phyloP scores from a whole-genome alignment of 306 rosid species.

The Lagenaria siceraria region DNA sequence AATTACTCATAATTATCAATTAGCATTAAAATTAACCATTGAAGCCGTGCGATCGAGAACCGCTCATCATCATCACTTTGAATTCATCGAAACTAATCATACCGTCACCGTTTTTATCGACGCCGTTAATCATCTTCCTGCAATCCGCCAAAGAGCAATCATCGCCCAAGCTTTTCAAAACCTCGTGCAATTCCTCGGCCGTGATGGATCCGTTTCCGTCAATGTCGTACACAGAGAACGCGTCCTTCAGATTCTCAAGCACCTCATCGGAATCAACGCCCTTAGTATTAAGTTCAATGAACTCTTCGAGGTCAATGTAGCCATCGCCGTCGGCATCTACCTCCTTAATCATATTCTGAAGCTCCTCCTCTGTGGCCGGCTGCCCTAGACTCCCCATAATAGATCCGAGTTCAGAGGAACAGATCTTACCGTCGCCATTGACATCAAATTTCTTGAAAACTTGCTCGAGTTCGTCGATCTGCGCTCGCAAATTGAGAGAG shows the following conservation, averaged over 20 bases:
- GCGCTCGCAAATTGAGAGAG: conserved; percentile 21
- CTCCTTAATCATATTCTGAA: conserved; percentile 48
- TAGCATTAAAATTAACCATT: neutral
- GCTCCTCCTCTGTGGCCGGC: conserved; percentile 45
- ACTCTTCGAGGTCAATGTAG: conserved; percentile 56
- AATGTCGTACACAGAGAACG: conserved; percentile 72
- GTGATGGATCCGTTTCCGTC: conserved; percentile 80
- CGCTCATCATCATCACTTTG: conserved; percentile 79
- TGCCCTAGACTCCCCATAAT: conserved; percentile 62
- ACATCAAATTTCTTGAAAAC: conserved; percentile 79
- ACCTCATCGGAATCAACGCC: conserved; percentile 71
- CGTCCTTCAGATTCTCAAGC: conserved; percentile 60
- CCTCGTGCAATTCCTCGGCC: conserved; percentile 71
- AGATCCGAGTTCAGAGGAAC: conserved; percentile 61
- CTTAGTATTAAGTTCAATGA: conserved; percentile 67
- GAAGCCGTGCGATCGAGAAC: conserved; percentile 37
- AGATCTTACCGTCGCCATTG: conserved; percentile 91
- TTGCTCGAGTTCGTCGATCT: conserved; percentile 52
- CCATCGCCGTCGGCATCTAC: conserved; percentile 88
- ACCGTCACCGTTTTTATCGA: conserved; percentile 77
- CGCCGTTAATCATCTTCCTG: conserved; percentile 69
- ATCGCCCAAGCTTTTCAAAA: conserved; percentile 63
- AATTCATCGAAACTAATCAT: conserved; percentile 82
- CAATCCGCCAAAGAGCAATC: conserved; percentile 76
- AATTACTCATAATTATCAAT: neutral